Evolutionary conservation across 768 basidiomycete genomes (phyloP).

Genomic region (Lactifluus volemus): DNA sequence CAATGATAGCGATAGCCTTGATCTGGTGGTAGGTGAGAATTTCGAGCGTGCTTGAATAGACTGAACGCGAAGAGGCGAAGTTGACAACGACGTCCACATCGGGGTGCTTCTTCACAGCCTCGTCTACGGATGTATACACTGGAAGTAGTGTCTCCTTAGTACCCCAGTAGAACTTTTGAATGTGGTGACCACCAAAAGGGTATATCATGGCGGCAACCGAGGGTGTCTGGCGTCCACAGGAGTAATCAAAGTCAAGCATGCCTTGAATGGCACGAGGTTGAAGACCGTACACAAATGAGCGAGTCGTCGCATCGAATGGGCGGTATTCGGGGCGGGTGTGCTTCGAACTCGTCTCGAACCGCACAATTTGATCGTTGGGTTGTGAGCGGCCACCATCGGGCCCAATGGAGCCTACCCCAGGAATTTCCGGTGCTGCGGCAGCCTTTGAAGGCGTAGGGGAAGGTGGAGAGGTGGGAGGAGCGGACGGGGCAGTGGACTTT

Average conservation of each 20-base stretch:
- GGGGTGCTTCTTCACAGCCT: constrained; percentile 89
- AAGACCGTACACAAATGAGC: constrained; percentile 96
- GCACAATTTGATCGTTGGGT: constrained; percentile 81
- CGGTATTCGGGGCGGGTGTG: constrained; percentile 66
- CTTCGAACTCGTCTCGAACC: constrained; percentile 52
- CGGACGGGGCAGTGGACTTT: constrained; percentile 28
- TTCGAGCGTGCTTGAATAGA: constrained; percentile 92
- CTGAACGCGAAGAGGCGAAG: constrained; percentile 91
- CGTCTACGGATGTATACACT: constrained; percentile 87
- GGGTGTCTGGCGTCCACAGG: constrained; percentile 85
- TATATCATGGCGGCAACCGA: constrained; percentile 99
- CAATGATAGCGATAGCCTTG: constrained; percentile 83
- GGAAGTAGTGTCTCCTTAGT: constrained; percentile 98
- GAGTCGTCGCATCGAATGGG: constrained; percentile 90
- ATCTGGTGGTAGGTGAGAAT: constrained; percentile 65
- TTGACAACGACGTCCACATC: constrained; percentile 98
- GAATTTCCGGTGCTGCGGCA: constrained; percentile 29
- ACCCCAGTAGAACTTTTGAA: constrained; percentile 99
- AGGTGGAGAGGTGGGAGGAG: constrained; percentile 41
- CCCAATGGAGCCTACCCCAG: constrained; percentile 61
- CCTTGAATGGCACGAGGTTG: constrained; percentile 99
- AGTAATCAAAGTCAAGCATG: constrained; percentile 98
- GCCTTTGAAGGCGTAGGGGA: constrained; percentile 35
- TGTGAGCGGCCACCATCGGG: constrained; percentile 76
- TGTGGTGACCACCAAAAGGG: constrained; percentile 99